Percentiles rank a stretch among this genome's conserved stretches.
These are phyloP conservation scores for Tillandsia leiboldiana DNA, from an alignment of 176 grass and related monocot genomes.

Conservation along the genomic window DNA sequence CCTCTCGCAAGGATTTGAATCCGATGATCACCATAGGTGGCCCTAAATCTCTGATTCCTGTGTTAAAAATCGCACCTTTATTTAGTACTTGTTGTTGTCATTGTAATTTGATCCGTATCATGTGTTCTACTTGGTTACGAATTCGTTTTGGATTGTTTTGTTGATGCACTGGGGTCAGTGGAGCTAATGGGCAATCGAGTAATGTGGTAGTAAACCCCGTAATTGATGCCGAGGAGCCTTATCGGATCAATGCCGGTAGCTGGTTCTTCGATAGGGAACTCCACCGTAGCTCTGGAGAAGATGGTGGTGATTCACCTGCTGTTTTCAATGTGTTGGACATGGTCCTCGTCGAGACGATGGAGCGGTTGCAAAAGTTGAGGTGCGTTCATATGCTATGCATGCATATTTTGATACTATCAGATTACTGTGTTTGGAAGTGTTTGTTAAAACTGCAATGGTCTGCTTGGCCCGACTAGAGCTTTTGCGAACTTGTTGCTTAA, in stretches of 20 bases:
- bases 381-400: constrained; percentile 1
- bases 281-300: constrained; percentile 3
- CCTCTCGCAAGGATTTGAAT: constrained; percentile 18
- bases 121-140: not conserved
- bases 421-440: no score
- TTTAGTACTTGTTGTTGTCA: not conserved
- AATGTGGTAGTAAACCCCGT: not conserved
- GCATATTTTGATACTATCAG: not conserved
- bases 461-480: no score
- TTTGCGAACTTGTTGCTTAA: no score
- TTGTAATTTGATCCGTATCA: not conserved
- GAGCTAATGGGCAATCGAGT: not conserved
- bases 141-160: not conserved
- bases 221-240: constrained; percentile 22
- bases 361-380: constrained; percentile 43
- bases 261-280: constrained; percentile 2
- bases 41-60: not conserved
- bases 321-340: constrained; percentile 44
- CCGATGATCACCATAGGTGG: constrained; percentile 19
- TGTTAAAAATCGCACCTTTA: constrained; percentile 3
- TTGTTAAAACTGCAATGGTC: no score
- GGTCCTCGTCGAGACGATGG: constrained; percentile 37
- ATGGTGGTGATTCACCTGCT: constrained; percentile 25
- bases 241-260: constrained; percentile 13
- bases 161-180: not conserved